Conservation (phyloP, 441 rosid genomes). For the Aquilaria agallochum region DNA sequence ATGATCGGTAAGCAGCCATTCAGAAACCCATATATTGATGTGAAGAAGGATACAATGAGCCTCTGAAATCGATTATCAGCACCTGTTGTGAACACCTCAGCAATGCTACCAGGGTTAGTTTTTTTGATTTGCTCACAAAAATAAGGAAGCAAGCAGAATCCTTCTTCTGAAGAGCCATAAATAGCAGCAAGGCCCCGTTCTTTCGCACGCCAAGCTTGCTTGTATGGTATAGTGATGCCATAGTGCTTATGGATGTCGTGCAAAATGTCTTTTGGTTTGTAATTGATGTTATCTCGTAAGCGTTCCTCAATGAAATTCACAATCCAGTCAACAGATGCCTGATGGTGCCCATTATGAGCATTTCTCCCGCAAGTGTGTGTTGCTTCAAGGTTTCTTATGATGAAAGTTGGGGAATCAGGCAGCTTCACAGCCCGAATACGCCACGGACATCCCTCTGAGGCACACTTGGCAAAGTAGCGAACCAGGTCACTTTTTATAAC, state of each 20-base stretch:
- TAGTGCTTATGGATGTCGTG: constrained; percentile 47
- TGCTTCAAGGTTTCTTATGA: constrained; percentile 50
- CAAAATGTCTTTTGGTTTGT: constrained; percentile 61
- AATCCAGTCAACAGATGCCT: constrained; percentile 67
- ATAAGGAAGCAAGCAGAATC: constrained; percentile 46
- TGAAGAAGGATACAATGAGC: constrained; percentile 43
- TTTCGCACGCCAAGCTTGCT: constrained; percentile 69
- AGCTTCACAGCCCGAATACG: constrained; percentile 52
- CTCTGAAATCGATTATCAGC: constrained; percentile 46
- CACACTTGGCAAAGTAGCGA: constrained; percentile 59
- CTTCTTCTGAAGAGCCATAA: constrained; percentile 66
- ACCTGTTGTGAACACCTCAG: constrained; percentile 42
- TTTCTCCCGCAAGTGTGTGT: constrained; percentile 51
- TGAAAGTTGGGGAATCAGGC: constrained; percentile 44
- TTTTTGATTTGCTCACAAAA: constrained; percentile 47
- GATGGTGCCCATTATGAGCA: constrained; percentile 59
- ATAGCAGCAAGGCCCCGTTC: constrained; percentile 63
- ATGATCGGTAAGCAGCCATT: constrained; percentile 53
- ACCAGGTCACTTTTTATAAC: constrained; percentile 50
- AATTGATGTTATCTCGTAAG: constrained; percentile 38
- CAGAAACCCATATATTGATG: constrained; percentile 44
- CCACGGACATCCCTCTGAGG: constrained; percentile 60
- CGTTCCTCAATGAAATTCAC: constrained; percentile 52
- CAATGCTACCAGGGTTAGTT: constrained; percentile 46
- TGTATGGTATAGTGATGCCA: constrained; percentile 53